phyloP scores from a whole-genome alignment of 2,329 filamentous ascomycete genomes.

The Onygenales sp. region DNA sequence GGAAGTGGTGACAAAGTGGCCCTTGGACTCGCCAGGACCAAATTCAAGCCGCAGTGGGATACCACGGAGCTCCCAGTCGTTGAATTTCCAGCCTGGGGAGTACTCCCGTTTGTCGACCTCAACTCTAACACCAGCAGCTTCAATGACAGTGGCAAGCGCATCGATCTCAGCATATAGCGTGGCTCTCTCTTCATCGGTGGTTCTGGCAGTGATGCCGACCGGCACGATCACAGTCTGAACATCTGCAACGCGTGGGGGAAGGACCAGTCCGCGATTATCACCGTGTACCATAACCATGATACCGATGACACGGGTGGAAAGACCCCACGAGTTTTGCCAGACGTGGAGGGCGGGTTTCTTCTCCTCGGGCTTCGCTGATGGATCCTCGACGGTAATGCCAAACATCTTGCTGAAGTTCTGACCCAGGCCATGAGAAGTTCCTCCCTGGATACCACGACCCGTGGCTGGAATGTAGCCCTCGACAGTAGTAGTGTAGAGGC shows the following conservation, averaged over 20 bases:
- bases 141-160: conserved; percentile 58
- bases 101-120: conserved; percentile 84
- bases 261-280: conserved; percentile 88
- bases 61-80: conserved; percentile 96
- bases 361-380: conserved; percentile 58
- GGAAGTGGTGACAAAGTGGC: conserved; percentile 72
- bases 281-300: conserved; percentile 99
- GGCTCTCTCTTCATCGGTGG: conserved; percentile 65
- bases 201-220: conserved; percentile 86
- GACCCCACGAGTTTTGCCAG: conserved; percentile 98
- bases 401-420: conserved; percentile 99
- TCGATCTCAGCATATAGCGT: conserved; percentile 69
- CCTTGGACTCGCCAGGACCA: conserved; percentile 85
- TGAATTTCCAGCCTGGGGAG: conserved; percentile 94
- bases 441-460: conserved; percentile 92
- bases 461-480: conserved; percentile 96
- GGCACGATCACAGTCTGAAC: conserved; percentile 80
- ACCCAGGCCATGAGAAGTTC: conserved; percentile 85
- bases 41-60: conserved; percentile 91
- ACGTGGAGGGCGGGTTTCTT: conserved; percentile 74
- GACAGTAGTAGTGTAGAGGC: conserved; percentile 91
- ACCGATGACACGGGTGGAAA: conserved; percentile 93
- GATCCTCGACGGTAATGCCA: conserved; percentile 93
- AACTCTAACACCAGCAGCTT: conserved; percentile 63
- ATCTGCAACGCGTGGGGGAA: conserved; percentile 83